Conservation (phyloP, 805 yeast species). For the Lipomyces japonicus region DNA sequence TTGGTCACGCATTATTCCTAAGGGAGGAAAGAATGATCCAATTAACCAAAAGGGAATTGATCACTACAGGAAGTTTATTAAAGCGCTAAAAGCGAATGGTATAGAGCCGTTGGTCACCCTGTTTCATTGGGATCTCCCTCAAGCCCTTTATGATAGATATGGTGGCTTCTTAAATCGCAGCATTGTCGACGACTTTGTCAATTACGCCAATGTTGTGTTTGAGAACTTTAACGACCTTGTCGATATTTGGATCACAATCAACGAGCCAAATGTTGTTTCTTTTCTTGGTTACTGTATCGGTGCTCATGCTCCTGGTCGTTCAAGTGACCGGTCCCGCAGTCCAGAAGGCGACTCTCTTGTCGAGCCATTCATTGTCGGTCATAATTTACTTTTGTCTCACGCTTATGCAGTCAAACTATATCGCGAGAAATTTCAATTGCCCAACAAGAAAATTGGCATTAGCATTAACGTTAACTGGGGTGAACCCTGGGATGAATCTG, state of each 20-base stretch:
- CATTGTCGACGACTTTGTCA: constrained; percentile 38
- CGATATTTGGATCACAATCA: constrained; percentile 37
- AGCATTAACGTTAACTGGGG: constrained; percentile 36
- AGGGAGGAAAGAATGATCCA: constrained; percentile 28
- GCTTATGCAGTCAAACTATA: constrained; percentile 33
- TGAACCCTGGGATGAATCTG: constrained; percentile 31
- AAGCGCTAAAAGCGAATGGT: constrained; percentile 33
- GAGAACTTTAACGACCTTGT: constrained; percentile 38
- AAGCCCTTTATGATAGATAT: constrained; percentile 30
- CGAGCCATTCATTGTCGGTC: constrained; percentile 33
- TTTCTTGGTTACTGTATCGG: constrained; percentile 8
- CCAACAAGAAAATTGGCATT: constrained; percentile 36
- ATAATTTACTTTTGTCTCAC: constrained; percentile 33
- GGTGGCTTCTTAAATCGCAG: constrained; percentile 35
- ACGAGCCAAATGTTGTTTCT: constrained; percentile 36
- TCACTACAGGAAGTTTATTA: constrained; percentile 36
- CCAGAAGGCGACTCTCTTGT: constrained; percentile 30
- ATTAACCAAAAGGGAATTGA: constrained; percentile 35
- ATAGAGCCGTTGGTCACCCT: constrained; percentile 38
- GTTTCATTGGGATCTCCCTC: constrained; percentile 40
- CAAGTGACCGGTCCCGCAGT: constrained; percentile 19
- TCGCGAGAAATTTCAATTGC: constrained; percentile 34
- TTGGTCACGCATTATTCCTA: constrained; percentile 40
- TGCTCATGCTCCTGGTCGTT: constrained; percentile 21
- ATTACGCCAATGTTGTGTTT: constrained; percentile 38